phyloP scores from a whole-genome alignment of 2,329 filamentous ascomycete species.

The Botryosphaeria agaves region DNA sequence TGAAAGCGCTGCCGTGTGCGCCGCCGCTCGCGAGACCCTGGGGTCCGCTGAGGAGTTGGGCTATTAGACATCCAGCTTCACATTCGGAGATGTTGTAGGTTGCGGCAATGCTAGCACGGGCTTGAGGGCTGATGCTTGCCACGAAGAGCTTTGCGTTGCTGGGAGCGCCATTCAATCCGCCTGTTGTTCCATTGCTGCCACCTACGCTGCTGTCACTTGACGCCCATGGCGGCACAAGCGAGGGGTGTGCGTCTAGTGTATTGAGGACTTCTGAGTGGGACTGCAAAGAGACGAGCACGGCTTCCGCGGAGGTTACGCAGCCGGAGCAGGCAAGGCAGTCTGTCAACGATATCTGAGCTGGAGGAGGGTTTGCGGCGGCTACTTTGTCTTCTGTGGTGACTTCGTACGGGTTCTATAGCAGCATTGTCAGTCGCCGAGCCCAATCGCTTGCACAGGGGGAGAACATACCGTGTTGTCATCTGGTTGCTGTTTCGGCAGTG shows the following conservation, averaged over 20 bases:
- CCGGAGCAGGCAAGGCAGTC: slow-evolving; percentile 96
- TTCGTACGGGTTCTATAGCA: slow-evolving; percentile 47
- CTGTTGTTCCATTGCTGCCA: slow-evolving; percentile 8
- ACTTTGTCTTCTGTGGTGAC: slow-evolving; percentile 83
- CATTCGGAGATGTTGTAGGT: slow-evolving; percentile 58
- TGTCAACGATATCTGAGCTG: slow-evolving; percentile 86
- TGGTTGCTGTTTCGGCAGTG: slow-evolving; percentile 49
- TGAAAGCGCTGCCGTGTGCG: slow-evolving; percentile 57
- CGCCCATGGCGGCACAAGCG: slow-evolving; percentile 19
- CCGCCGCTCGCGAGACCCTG: slow-evolving; percentile 54
- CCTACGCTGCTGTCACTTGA: slow-evolving; percentile 3
- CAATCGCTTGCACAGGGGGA: not conserved
- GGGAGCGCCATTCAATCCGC: slow-evolving; percentile 18
- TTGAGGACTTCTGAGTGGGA: slow-evolving; percentile 82
- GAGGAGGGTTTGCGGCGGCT: slow-evolving; percentile 35
- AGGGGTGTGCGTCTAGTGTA: slow-evolving; percentile 49
- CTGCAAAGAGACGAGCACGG: slow-evolving; percentile 87
- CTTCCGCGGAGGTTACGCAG: slow-evolving; percentile 93
- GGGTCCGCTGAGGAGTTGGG: slow-evolving; percentile 57
- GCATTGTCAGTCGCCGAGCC: not conserved
- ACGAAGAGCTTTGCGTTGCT: slow-evolving; percentile 83
- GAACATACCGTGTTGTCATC: slow-evolving; percentile 25
- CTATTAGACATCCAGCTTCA: slow-evolving; percentile 66
- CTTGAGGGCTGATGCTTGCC: slow-evolving; percentile 84
- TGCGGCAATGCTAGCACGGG: slow-evolving; percentile 73